Evolutionary conservation across 306 rosid genomes (phyloP).

Genomic region (Cercis canadensis): DNA sequence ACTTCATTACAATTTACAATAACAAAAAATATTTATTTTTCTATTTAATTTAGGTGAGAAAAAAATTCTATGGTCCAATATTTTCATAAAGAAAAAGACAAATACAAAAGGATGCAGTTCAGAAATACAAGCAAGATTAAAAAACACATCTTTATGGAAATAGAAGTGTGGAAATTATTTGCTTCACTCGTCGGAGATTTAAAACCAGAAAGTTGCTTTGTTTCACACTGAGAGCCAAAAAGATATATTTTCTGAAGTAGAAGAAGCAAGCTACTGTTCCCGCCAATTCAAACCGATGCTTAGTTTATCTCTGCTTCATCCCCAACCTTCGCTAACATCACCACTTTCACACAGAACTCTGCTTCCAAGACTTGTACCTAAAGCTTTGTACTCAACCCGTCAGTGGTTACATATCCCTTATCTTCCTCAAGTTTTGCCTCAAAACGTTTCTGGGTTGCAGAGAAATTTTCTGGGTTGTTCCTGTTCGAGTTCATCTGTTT

Average conservation of each 20-base stretch:
- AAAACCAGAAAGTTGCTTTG: no score
- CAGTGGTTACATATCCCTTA: slow-evolving; percentile 4
- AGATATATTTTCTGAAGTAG: not conserved
- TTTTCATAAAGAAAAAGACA: no score
- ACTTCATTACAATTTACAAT: no score
- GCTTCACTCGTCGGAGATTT: no score
- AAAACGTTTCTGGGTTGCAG: slow-evolving; percentile 45
- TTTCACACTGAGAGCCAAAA: no score
- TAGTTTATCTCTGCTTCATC: slow-evolving; percentile 43
- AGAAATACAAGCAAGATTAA: no score
- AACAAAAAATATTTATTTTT: no score
- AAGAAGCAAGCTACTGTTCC: slow-evolving; percentile 43
- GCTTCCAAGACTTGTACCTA: slow-evolving; percentile 38
- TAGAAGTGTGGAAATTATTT: no score
- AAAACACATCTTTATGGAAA: no score
- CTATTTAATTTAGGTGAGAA: no score
- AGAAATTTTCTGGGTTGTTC: slow-evolving; percentile 30
- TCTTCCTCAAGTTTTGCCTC: slow-evolving; percentile 35
- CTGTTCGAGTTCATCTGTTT: slow-evolving; percentile 32
- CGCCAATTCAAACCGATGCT: slow-evolving; percentile 68
- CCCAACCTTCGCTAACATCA: slow-evolving; percentile 38
- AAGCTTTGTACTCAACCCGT: slow-evolving; percentile 37
- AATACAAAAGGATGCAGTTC: no score
- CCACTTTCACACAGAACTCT: slow-evolving; percentile 31
- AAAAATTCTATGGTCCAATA: no score